Evolutionary conservation across 768 basidiomycete species (phyloP).

Genomic region (Hypsizygus marmoreus): DNA sequence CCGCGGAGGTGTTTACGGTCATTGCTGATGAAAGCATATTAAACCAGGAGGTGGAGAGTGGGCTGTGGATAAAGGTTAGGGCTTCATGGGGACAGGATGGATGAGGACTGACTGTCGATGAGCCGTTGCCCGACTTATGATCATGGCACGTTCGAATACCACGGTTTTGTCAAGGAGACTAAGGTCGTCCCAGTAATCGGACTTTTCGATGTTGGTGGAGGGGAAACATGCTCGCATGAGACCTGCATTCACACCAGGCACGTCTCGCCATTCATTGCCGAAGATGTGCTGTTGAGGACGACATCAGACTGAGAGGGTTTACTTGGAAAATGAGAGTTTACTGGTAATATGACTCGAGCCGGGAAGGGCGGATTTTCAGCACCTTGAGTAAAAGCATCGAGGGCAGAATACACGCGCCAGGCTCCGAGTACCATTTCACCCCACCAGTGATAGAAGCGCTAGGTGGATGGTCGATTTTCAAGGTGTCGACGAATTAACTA

Average conservation of each 20-base stretch:
- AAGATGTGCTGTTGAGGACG: constrained; percentile 18
- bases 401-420: constrained; percentile 22
- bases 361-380: constrained; percentile 10
- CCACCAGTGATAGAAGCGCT: constrained; percentile 31
- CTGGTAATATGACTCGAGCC: constrained; percentile 24
- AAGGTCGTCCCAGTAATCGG: constrained; percentile 66
- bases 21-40: constrained; percentile 40
- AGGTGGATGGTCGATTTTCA: background rate
- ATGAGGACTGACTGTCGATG: constrained; percentile 40
- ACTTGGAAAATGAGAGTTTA: background rate
- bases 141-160: constrained; percentile 62
- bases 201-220: constrained; percentile 54
- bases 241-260: constrained; percentile 39
- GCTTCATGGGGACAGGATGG: background rate
- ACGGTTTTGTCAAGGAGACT: constrained; percentile 47
- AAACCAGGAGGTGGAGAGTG: constrained; percentile 28
- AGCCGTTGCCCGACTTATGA: constrained; percentile 68
- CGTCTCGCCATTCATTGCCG: constrained; percentile 22
- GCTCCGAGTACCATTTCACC: constrained; percentile 26
- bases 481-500: background rate
- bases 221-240: constrained; percentile 70
- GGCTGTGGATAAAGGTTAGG: constrained; percentile 19
- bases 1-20: constrained; percentile 23
- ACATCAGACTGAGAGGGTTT: too few relatives aligned
- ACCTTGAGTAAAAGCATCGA: background rate